These are phyloP conservation scores for Phialophora tarda DNA, from an alignment of 2,329 filamentous ascomycete species.

Conservation along the genomic window DNA sequence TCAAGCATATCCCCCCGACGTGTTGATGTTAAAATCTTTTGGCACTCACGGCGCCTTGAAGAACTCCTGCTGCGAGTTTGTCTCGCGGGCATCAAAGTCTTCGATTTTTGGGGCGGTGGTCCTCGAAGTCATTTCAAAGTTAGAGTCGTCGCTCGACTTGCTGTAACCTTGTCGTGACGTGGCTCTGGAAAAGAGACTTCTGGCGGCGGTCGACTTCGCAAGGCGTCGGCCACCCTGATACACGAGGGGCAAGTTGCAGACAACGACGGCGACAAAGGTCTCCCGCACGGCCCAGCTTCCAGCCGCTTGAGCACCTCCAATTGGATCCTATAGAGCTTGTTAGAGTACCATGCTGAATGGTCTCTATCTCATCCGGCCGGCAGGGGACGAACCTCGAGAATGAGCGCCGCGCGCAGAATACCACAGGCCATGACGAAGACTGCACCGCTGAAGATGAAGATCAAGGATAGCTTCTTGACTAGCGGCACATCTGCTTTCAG, in stretches of 20 bases:
- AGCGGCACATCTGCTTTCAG: constrained; percentile 58
- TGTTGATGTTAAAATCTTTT: not conserved
- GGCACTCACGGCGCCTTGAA: not conserved
- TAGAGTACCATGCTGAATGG: not conserved
- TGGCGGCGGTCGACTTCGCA: constrained; percentile 1
- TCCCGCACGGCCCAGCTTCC: constrained; percentile 54
- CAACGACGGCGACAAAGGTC: constrained; percentile 53
- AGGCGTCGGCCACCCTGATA: constrained; percentile 41
- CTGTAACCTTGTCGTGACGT: constrained; percentile 22
- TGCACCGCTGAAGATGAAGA: constrained; percentile 62
- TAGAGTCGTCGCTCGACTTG: constrained; percentile 20
- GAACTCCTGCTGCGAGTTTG: not conserved
- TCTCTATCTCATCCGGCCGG: not conserved
- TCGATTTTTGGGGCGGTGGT: not conserved
- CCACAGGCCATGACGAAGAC: constrained; percentile 62
- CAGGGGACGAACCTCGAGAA: constrained; percentile 48
- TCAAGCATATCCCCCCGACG: not conserved
- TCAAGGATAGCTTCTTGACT: constrained; percentile 59
- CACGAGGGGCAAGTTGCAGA: constrained; percentile 53
- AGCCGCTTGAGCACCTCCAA: constrained; percentile 49
- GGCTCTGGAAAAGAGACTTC: constrained; percentile 17
- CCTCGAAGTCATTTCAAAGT: constrained; percentile 15
- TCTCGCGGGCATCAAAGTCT: not conserved
- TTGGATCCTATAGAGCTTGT: constrained; percentile 41
- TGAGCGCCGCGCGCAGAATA: constrained; percentile 60